Evolutionary conservation across 192 early-diverging fungal species (phyloP), one percentile per base, ranked within the genome.

Genomic region (Umbelopsis sp.): DNA sequence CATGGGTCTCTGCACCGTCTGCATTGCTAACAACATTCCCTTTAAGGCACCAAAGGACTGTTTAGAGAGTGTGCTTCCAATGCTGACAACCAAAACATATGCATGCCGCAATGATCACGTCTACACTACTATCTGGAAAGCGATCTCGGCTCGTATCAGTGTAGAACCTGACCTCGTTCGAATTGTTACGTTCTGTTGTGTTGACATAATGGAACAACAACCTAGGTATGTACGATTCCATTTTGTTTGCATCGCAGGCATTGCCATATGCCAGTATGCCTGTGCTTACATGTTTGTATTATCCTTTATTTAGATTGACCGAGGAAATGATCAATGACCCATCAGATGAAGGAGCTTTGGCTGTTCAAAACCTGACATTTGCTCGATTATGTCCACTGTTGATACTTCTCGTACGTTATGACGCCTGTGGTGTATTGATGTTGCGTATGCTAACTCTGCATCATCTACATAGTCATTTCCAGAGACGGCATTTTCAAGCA

Each of bases 341-440:
- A n/a, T 38, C 47, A 25, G 68, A 70, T 14, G 68, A 70, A 34
- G 52, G 68, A 24, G 68, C 68, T 38, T 53, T 70, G 49, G 68
- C 68, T 49, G 47, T 70, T 2, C 68, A 70, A 70, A 36, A 53
- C 21, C 26, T 70, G 21, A 50, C 52, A 9, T 70, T 70, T 49
- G 68, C 68, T 14, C 25, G 68, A 38, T 24, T 70, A 25, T 70
- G 68, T 24, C 68, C 68, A 2, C 24, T 70, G 11, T 20, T 70
- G 45, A 70, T 70, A 24, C 68, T 70, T 11, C 17, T 53, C 21
- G 68, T 70, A 70, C 10, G 54, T 0, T 49, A 4, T 29, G 16
- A 12, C 11, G 2, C 26, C 54, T 26, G 11, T 54, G 21, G 26
- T 1, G 22, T 26, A 0, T 4, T 12, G 11, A 8, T 14, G 4